Percentiles rank a stretch among this genome's conserved stretches.
These are phyloP conservation scores for Lepiota subincarnata DNA, from an alignment of 768 basidiomycete genomes.

Conservation along the genomic window DNA sequence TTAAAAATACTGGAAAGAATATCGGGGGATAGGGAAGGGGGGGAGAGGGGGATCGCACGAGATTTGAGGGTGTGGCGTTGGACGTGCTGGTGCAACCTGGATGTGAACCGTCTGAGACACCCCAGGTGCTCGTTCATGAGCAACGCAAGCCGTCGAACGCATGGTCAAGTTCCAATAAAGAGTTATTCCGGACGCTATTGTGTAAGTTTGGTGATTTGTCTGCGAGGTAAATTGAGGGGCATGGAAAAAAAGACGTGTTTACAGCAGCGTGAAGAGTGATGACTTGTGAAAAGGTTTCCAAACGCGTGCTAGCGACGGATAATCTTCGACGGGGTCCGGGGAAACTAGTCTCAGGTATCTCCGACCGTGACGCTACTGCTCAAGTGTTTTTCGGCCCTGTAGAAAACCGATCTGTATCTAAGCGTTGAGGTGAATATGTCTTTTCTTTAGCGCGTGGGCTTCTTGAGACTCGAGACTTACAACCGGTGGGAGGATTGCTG, in stretches of 20 bases:
- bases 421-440: too few species aligned
- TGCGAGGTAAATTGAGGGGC: background rate
- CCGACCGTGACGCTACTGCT: constrained; percentile 2
- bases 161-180: background rate
- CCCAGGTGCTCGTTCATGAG: too few species aligned
- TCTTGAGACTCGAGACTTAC: too few species aligned
- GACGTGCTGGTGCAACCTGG: too few species aligned
- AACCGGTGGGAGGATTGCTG: too few species aligned
- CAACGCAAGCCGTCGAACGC: background rate
- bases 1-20: too few species aligned
- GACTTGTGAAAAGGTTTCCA: constrained; percentile 6
- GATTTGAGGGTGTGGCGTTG: too few species aligned
- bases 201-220: background rate
- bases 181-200: background rate
- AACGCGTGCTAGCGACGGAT: background rate
- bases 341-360: background rate
- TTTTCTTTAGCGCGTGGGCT: too few species aligned
- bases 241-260: background rate
- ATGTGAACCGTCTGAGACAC: too few species aligned
- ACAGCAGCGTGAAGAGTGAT: background rate
- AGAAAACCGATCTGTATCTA: too few species aligned
- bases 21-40: too few species aligned
- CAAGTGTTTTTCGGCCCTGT: background rate
- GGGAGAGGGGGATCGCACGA: too few species aligned
- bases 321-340: constrained; percentile 3